phyloP scores from a whole-genome alignment of 2,329 filamentous ascomycete genomes.

The Macrophomina phaseolina region DNA sequence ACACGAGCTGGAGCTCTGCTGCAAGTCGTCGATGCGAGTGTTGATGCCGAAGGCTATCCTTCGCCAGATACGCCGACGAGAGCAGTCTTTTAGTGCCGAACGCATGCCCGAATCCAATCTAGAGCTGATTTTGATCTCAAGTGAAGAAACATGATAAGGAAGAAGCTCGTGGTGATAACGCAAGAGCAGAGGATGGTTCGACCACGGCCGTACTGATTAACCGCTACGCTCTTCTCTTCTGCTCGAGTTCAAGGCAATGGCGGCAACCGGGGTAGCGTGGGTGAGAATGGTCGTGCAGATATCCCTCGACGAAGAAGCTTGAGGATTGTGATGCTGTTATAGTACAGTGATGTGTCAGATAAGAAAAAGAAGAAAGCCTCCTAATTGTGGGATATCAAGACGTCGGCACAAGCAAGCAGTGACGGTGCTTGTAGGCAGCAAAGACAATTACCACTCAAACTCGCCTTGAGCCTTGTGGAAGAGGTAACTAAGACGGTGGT shows the following conservation, averaged over 20 bases:
- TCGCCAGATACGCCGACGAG: neutral
- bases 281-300: neutral
- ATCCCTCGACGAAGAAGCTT: neutral
- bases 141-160: neutral
- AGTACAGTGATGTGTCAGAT: slow-evolving; percentile 2
- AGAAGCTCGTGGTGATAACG: neutral
- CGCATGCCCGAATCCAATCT: slow-evolving; percentile 22
- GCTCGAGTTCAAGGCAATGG: neutral
- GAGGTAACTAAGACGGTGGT: slow-evolving; percentile 68
- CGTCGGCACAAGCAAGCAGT: neutral
- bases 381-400: neutral
- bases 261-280: neutral
- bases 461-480: slow-evolving; percentile 98
- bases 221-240: neutral
- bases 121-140: slow-evolving; percentile 7
- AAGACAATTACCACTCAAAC: slow-evolving; percentile 84
- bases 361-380: neutral
- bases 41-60: neutral
- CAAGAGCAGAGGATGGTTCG: neutral
- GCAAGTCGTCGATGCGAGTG: neutral
- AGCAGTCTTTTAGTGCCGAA: neutral
- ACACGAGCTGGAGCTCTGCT: neutral
- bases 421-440: neutral
- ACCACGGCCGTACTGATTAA: neutral
- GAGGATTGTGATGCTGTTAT: slow-evolving; percentile 12